These are phyloP conservation scores for Bonia amplexicaulis DNA, from an alignment of 176 grass and related monocot species.

Conservation along the genomic window DNA sequence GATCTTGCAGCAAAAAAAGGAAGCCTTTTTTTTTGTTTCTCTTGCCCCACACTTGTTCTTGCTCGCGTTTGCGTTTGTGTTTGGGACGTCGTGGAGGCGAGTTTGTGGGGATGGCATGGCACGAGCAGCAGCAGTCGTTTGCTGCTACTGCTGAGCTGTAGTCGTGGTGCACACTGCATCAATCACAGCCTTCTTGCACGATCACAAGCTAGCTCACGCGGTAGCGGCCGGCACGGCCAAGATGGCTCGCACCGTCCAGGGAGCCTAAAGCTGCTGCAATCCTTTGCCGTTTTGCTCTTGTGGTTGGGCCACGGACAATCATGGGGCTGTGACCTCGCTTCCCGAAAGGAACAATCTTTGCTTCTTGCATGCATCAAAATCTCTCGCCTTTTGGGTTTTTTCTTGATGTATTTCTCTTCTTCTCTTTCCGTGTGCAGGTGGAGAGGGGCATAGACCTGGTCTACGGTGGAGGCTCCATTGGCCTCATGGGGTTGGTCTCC, in stretches of 20 bases:
- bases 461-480: slow-evolving; percentile 93
- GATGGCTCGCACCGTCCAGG: neutral
- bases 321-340: slow-evolving; percentile 27
- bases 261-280: slow-evolving; percentile 10
- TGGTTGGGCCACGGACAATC: neutral
- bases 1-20: neutral
- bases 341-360: slow-evolving; percentile 16
- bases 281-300: slow-evolving; percentile 9
- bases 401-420: neutral
- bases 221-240: neutral
- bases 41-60: neutral
- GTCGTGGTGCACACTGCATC: slow-evolving; percentile 32
- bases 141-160: slow-evolving; percentile 43
- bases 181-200: slow-evolving; percentile 45
- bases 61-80: neutral
- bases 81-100: neutral
- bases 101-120: neutral
- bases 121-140: neutral
- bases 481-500: slow-evolving; percentile 92
- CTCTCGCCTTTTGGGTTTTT: neutral
- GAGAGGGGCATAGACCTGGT: slow-evolving; percentile 95
- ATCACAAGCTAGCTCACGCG: slow-evolving; percentile 30
- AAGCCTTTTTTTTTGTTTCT: neutral
- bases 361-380: neutral
- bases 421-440: slow-evolving; percentile 48